phyloP scores from a whole-genome alignment of 2,329 filamentous ascomycete genomes.

The Blastomyces silverae region DNA sequence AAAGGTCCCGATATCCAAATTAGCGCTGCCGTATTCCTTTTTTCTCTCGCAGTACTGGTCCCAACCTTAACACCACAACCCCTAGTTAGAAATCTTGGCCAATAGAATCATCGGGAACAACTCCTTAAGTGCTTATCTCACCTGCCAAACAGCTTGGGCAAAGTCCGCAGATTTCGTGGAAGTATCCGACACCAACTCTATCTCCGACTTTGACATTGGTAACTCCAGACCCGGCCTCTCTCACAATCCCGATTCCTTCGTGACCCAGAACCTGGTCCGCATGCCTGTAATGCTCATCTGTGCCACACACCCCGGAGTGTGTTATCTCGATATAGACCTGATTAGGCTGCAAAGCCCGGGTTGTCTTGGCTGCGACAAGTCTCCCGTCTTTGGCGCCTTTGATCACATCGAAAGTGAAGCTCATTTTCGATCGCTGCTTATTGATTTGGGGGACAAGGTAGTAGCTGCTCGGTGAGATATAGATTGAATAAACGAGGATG shows the following conservation, averaged over 20 bases:
- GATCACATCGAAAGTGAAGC: slow-evolving; percentile 8
- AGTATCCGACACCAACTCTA: slow-evolving; percentile 40
- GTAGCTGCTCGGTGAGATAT: not conserved
- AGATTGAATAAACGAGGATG: not conserved
- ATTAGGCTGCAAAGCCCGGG: slow-evolving; percentile 10
- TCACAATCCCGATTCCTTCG: slow-evolving; percentile 35
- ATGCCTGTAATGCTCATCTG: slow-evolving; percentile 41
- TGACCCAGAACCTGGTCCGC: slow-evolving; percentile 31
- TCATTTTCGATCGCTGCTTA: not conserved
- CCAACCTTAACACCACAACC: slow-evolving; percentile 7
- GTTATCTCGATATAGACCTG: slow-evolving; percentile 58
- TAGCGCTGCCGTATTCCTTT: slow-evolving; percentile 32
- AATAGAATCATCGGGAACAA: not conserved
- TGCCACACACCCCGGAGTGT: slow-evolving; percentile 61
- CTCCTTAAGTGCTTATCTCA: not conserved
- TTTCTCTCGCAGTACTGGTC: slow-evolving; percentile 28
- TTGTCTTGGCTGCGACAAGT: slow-evolving; percentile 7
- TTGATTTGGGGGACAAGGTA: not conserved
- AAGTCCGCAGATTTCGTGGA: slow-evolving; percentile 34
- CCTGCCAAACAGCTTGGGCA: slow-evolving; percentile 24
- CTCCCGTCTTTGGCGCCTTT: slow-evolving; percentile 13
- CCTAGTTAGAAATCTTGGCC: not conserved
- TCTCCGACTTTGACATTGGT: slow-evolving; percentile 36
- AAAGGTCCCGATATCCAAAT: slow-evolving; percentile 37
- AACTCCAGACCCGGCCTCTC: slow-evolving; percentile 29